Conservation (phyloP, 257 asterid genomes). For the Solanum sitiens region DNA sequence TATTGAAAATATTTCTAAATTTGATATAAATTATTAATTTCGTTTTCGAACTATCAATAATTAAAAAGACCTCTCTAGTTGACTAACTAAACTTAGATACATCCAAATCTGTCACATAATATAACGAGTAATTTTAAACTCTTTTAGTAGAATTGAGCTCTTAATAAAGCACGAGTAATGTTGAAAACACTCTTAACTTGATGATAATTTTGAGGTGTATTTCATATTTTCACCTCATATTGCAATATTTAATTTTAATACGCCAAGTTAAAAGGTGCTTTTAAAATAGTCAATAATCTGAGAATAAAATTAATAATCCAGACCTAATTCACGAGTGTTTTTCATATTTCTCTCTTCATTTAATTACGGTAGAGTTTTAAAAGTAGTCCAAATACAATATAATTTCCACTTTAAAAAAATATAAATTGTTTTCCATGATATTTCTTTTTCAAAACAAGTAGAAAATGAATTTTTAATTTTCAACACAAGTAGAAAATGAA, state of each 20-base stretch:
- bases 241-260: too few relatives aligned
- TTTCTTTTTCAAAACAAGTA: neutral
- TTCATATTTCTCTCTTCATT: too few relatives aligned
- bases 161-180: too few relatives aligned
- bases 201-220: accelerated
- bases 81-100: too few relatives aligned
- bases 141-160: neutral
- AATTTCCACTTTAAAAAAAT: neutral
- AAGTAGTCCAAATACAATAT: neutral
- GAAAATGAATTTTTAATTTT: neutral
- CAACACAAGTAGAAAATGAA: neutral
- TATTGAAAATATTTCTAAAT: too few relatives aligned
- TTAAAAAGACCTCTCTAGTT: too few relatives aligned
- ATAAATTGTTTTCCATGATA: neutral
- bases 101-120: accelerated
- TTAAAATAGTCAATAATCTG: too few relatives aligned
- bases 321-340: accelerated
- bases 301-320: too few relatives aligned
- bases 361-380: neutral
- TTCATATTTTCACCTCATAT: too few relatives aligned
- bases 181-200: too few relatives aligned
- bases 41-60: too few relatives aligned
- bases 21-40: too few relatives aligned
- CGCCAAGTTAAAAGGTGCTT: accelerated
- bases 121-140: accelerated